Conservation (phyloP, 148 eudicot genomes). For the Fallopia convolvulus region DNA sequence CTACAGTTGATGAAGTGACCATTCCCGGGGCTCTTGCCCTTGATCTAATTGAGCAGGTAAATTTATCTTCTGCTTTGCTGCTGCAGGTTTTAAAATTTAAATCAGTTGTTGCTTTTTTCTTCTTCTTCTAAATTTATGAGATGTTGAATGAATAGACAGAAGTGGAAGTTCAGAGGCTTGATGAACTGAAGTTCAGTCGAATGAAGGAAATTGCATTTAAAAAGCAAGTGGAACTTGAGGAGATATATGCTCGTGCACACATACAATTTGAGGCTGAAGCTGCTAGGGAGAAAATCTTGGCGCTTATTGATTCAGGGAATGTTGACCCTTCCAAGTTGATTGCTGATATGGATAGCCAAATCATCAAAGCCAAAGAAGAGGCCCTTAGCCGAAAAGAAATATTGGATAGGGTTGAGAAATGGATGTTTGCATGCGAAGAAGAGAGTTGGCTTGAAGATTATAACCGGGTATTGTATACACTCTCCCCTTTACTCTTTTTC, state of each 20-base stretch:
- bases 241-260: slow-evolving; percentile 72
- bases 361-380: slow-evolving; percentile 80
- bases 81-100: background rate
- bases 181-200: slow-evolving; percentile 74
- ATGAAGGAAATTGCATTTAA: slow-evolving; percentile 88
- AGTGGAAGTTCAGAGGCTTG: slow-evolving; percentile 67
- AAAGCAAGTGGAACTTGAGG: slow-evolving; percentile 79
- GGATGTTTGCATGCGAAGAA: slow-evolving; percentile 83
- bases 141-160: slow-evolving; percentile 43
- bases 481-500: slow-evolving; percentile 5
- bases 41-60: slow-evolving; percentile 43
- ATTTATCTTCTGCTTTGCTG: slow-evolving; percentile 3
- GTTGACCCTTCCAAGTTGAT: background rate
- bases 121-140: slow-evolving; percentile 1
- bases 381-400: slow-evolving; percentile 89
- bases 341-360: slow-evolving; percentile 18
- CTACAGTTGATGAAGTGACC: slow-evolving; percentile 53
- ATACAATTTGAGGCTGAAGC: slow-evolving; percentile 50
- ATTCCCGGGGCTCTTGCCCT: slow-evolving; percentile 44
- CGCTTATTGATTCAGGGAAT: slow-evolving; percentile 74
- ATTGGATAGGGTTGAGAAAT: slow-evolving; percentile 84
- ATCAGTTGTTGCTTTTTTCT: background rate
- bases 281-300: slow-evolving; percentile 46
- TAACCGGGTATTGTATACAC: slow-evolving; percentile 43
- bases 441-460: slow-evolving; percentile 96